Evolutionary conservation across 1,139 yeast genomes (phyloP), one percentile per base, ranked within the genome.

Genomic region (Taiozyma sp.): DNA sequence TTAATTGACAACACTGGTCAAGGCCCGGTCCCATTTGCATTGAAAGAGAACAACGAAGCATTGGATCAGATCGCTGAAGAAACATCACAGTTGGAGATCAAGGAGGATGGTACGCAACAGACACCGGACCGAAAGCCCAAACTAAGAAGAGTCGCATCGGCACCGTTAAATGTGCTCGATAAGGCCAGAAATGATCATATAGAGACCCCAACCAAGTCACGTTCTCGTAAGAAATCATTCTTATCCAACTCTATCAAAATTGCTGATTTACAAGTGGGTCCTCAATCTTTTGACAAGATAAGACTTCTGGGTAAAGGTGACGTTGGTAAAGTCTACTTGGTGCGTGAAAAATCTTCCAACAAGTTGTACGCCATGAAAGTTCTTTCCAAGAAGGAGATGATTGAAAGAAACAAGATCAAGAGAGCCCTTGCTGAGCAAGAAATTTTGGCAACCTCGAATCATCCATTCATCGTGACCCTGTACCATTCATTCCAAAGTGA

Each of bases 401-500:
- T 93, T 58, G 87, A 90, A 66, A 78, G 99, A 62, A 92, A 93
- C 69, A 95, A 95, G 67, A 89, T 93, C 63, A 93, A 93, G 65
- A 78, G 99, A 49, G 97, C 96, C 1, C 73, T 93, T 54, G 97
- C 98, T 0, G 99, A 95, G 68, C 98, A 93, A 68, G 98, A 92
- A 67, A 95, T 95, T 59, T 74, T 95, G 55, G 96, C 98, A 8
- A 88, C 97, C 1, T 86, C 95, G 47, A 91, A 92, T 66, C 99
- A 95, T 68, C 99, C 99, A 0, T 95, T 95, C 64, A 93, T 95
- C 62, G 98, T 95, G 44, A 91, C 99, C 0, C 75, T 95, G 45
- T 92, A 95, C 65, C 99, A 95, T 69, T 91, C 97, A 0, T 95
- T 95, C 72, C 99, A 95, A 69, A 87, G 96, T 13, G 95, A 89